A percentile compares a stretch with the other conserved stretches of the same genome.
These are phyloP conservation scores for Curvularia spicifera DNA, from an alignment of 2,329 filamentous ascomycete genomes.

Conservation along the genomic window DNA sequence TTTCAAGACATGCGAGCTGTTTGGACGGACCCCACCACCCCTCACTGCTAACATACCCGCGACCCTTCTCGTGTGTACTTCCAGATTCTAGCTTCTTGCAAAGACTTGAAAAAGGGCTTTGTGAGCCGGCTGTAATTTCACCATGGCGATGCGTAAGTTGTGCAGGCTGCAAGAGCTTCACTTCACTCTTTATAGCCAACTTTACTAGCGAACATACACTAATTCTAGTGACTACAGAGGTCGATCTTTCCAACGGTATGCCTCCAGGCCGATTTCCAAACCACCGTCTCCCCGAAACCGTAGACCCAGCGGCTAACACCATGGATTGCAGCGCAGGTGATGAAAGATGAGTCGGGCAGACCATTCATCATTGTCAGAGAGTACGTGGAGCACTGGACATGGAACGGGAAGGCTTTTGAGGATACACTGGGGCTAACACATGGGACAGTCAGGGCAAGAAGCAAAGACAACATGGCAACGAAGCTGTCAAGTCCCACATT, in stretches of 20 bases:
- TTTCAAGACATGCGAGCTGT: slow-evolving; percentile 32
- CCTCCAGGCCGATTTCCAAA: slow-evolving; percentile 12
- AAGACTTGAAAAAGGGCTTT: slow-evolving; percentile 10
- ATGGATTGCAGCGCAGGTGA: slow-evolving; percentile 65
- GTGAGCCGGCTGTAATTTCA: slow-evolving; percentile 25
- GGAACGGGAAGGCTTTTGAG: background rate
- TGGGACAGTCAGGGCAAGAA: slow-evolving; percentile 85
- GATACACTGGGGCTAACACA: slow-evolving; percentile 33
- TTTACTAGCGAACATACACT: slow-evolving; percentile 21
- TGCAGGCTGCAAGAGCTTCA: slow-evolving; percentile 19
- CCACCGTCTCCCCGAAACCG: slow-evolving; percentile 8
- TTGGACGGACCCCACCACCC: slow-evolving; percentile 37
- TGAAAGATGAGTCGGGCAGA: slow-evolving; percentile 97
- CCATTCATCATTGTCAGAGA: slow-evolving; percentile 99
- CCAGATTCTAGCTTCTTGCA: slow-evolving; percentile 7
- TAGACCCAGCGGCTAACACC: slow-evolving; percentile 31
- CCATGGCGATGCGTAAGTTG: slow-evolving; percentile 51
- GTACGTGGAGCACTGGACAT: slow-evolving; percentile 61
- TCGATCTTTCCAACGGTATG: slow-evolving; percentile 84
- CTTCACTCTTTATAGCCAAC: slow-evolving; percentile 15
- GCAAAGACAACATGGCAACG: slow-evolving; percentile 94
- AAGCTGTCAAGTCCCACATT: slow-evolving; percentile 98
- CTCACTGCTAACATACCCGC: slow-evolving; percentile 25
- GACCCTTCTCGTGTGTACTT: slow-evolving; percentile 6
- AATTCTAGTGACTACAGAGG: slow-evolving; percentile 61